Base-by-base conservation (phyloP, 2,329 filamentous ascomycete genomes). In the Nothopassalora personata region DNA sequence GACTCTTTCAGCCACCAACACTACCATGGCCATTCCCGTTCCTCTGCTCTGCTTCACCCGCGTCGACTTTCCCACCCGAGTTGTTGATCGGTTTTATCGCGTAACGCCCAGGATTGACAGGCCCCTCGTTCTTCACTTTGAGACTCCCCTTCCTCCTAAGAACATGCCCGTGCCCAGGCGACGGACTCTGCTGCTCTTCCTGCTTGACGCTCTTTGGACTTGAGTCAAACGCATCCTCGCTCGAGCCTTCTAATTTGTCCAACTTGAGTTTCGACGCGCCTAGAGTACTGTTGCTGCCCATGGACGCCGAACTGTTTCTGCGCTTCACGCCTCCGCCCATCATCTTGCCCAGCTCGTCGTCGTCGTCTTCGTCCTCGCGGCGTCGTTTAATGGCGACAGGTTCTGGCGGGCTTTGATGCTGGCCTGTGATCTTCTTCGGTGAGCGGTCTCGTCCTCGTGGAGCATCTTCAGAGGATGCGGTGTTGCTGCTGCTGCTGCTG, bases 341-440 rank as follows among this genome's bases (percentile, higher is more conserved):
- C 64, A 90, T 85, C 67, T 97, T 81, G 75, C 94, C 96, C 56
- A 86, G 86, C n/a, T 97, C 77, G 69, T 93, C 90, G 64, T 97
- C 92, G 57, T 96, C 92, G 49, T 97, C 93, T 62, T 96, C 91
- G 62, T 96, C 91, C 58, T 97, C 93, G 67, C 94, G 85, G 51
- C 93, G 84, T 51, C 93, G 87, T 75, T 97, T 97, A 73, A 96
- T 90, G 0, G 91, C 88, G 18, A 66, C 51, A 18, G 64, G 48
- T 53, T 66, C 64, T 5, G 60, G 62, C 8, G 59, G 59, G 28
- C 54, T 57, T 30, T 57, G 54, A 34, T 60, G 58, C 11, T 27
- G n/a, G 15, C 47, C 45, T 19, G 47, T 39, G 8, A 48, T 46
- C 72, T 74, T 56, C 10, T 64, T 33, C 10, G 66, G 60, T 15